Conservation (phyloP, 768 basidiomycete species). For the Naganishia friedmannii region DNA sequence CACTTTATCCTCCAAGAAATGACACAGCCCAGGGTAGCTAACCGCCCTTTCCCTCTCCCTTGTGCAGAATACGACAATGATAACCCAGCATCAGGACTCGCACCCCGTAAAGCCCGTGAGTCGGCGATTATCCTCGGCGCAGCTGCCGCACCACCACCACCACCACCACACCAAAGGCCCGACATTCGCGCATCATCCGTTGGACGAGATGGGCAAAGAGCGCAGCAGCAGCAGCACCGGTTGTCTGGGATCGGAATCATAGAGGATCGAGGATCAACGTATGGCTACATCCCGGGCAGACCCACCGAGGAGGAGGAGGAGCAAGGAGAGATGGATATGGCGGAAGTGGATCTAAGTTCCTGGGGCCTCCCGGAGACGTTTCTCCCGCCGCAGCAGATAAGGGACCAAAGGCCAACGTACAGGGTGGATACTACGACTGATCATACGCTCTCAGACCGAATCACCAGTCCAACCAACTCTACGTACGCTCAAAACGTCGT, state of each 20-base stretch:
- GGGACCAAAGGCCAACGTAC: no score
- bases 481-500: not conserved
- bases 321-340: conserved; percentile 13
- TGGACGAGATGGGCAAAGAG: not conserved
- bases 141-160: not conserved
- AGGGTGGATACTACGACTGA: no score
- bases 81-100: conserved; percentile 19
- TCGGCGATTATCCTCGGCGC: conserved; percentile 7
- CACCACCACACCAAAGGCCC: no score
- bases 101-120: not conserved
- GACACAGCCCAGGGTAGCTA: not conserved
- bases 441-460: not conserved
- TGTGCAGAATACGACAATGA: conserved; percentile 21
- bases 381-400: not conserved
- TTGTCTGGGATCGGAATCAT: conserved; percentile 2
- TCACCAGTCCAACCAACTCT: not conserved
- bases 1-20: no score
- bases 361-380: conserved; percentile 31
- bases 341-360: conserved; percentile 28
- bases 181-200: no score
- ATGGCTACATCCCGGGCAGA: conserved; percentile 14
- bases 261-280: conserved; percentile 18
- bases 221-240: not conserved
- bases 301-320: not conserved
- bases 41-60: not conserved